Evolutionary conservation across 2,329 filamentous ascomycete genomes (phyloP).

Genomic region (Beauveria scarabaeidicola): DNA sequence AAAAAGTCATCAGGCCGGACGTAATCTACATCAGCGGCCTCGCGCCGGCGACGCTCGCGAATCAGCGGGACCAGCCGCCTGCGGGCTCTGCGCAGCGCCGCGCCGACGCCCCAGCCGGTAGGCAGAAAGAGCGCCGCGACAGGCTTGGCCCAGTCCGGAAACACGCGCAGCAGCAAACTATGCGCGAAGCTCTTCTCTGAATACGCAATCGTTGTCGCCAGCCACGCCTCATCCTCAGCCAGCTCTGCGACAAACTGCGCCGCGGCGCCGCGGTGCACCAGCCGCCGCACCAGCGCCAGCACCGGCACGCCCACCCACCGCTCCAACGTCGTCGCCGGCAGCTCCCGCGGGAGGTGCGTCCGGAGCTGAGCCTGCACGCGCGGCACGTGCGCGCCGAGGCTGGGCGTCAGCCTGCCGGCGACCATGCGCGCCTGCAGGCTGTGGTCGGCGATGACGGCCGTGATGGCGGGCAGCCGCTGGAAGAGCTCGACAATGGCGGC

Average conservation of each 20-base stretch:
- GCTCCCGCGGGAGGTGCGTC: background rate
- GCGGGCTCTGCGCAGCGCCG: background rate
- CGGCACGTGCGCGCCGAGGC: background rate
- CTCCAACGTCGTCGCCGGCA: background rate
- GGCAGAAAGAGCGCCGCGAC: background rate
- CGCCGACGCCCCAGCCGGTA: background rate
- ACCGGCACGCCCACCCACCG: background rate
- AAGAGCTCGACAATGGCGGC: constrained; percentile 5
- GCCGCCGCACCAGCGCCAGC: background rate
- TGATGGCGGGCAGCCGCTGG: constrained; percentile 1
- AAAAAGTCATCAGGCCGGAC: background rate
- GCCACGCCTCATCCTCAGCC: background rate
- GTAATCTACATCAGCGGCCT: background rate
- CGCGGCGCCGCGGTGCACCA: background rate
- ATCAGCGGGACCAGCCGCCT: background rate
- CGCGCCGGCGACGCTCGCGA: constrained; percentile 2
- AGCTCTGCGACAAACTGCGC: constrained; percentile 2
- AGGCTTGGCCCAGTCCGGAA: constrained; percentile 4
- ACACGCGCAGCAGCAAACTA: constrained; percentile 2
- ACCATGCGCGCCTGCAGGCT: constrained; percentile 4
- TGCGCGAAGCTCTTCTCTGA: constrained; percentile 5
- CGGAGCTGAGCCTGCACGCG: background rate
- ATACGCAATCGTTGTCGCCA: background rate
- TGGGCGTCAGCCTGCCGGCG: background rate
- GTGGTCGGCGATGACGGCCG: constrained; percentile 2